Percentiles rank a stretch among this genome's conserved stretches.
These are phyloP conservation scores for Melanomma pulvis-pyrius DNA, from an alignment of 495 filamentous ascomycete species.

Conservation along the genomic window DNA sequence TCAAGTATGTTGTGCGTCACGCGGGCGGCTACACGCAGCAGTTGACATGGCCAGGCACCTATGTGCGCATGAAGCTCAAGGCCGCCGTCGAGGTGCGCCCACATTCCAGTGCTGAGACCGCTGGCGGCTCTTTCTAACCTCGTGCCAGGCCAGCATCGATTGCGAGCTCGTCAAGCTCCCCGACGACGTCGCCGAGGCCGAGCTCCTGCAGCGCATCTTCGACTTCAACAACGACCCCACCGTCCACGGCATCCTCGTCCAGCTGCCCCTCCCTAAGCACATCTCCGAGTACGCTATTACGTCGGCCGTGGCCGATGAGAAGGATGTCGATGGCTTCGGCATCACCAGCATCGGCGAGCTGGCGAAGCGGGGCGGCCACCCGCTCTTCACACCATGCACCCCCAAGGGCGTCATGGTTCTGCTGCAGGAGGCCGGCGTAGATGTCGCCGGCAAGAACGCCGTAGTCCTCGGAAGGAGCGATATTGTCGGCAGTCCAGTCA, in stretches of 20 bases:
- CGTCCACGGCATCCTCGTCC: conserved; percentile 91
- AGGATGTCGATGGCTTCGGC: conserved; percentile 98
- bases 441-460: conserved; percentile 85
- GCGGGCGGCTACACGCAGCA: background rate
- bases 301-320: conserved; percentile 84
- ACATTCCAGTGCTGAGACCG: background rate
- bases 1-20: conserved; percentile 66
- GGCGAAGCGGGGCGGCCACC: conserved; percentile 87
- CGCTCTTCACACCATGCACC: conserved; percentile 89
- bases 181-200: conserved; percentile 77
- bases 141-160: conserved; percentile 78
- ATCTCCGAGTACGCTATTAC: conserved; percentile 89
- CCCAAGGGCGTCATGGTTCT: conserved; percentile 97
- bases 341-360: conserved; percentile 91
- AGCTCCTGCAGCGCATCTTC: conserved; percentile 80
- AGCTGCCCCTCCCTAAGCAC: conserved; percentile 84
- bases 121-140: background rate
- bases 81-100: conserved; percentile 83
- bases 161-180: conserved; percentile 83
- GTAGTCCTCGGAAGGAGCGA: conserved; percentile 95
- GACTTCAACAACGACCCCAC: conserved; percentile 82
- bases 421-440: conserved; percentile 78
- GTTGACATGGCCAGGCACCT: conserved; percentile 66
- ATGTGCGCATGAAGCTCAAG: conserved; percentile 99
- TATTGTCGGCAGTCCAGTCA: conserved; percentile 95